Evolutionary conservation across 129 eudicot genomes (phyloP), one percentile per base, ranked within the genome.

Genomic region (Tagetes erecta): DNA sequence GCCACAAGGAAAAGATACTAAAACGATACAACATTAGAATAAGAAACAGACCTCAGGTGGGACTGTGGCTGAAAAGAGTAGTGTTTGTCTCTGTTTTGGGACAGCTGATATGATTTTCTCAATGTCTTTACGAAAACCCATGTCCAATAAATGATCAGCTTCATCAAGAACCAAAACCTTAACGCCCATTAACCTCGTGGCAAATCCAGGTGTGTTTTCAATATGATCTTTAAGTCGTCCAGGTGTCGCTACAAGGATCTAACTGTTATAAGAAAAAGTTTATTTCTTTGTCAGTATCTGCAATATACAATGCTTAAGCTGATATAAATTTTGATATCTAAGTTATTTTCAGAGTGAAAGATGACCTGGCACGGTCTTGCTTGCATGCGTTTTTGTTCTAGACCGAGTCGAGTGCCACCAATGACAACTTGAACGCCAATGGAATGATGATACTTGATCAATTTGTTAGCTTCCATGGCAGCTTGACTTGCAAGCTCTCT

Each of bases 231-330:
- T 87, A 37, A 95, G 94, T 80, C 99, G 85, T 73, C 99, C 99
- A 82, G 99, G 99, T 69, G 99, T 95, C 30, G 99, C 99, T 46
- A 95, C 97, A 55, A 95, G 97, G 64, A 95, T 91, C 99, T 95
- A 84, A 8, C 59, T 37, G 38, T 49, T 38, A 14, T 2, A 63
- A 35, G 20, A 20, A 20, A 20, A 13, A n/a, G n/a, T n/a, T n/a
- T n/a, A n/a, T n/a, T n/a, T n/a, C n/a, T n/a, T n/a, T n/a, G n/a
- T n/a, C n/a, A n/a, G n/a, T n/a, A n/a, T n/a, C n/a, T n/a, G n/a
- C n/a, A n/a, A n/a, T n/a, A n/a, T n/a, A n/a, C n/a, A n/a, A n/a
- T n/a, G n/a, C n/a, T n/a, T n/a, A n/a, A n/a, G n/a, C n/a, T n/a
- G n/a, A n/a, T n/a, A n/a, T n/a, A n/a, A n/a, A n/a, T n/a, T n/a